phyloP scores from a whole-genome alignment of 179 eudicot genomes.

The Carnegiea gigantea region DNA sequence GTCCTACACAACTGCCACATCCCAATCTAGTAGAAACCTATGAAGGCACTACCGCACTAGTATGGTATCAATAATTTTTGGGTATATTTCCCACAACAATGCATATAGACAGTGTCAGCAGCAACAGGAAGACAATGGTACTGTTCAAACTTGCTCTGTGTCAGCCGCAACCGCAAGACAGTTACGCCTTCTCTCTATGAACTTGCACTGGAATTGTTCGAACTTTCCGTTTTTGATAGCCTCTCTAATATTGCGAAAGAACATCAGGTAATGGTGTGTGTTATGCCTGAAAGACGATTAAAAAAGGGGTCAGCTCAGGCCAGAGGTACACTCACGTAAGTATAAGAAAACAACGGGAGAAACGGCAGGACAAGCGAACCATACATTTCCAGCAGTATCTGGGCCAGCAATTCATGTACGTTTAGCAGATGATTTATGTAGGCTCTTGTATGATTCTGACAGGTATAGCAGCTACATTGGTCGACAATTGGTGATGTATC shows the following conservation, averaged over 20 bases:
- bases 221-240: conserved; percentile 55
- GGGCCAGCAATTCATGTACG: conserved; percentile 79
- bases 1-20: background rate
- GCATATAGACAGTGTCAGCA: no score
- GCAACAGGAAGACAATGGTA: no score
- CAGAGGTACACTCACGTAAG: background rate
- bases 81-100: background rate
- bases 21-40: background rate
- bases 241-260: conserved; percentile 62
- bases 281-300: conserved; percentile 56
- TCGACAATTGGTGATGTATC: conserved; percentile 60
- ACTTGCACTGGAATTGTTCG: conserved; percentile 51
- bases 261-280: conserved; percentile 74
- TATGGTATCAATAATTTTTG: background rate
- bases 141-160: no score
- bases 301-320: background rate
- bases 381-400: conserved; percentile 74
- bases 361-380: background rate
- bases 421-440: conserved; percentile 77
- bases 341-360: background rate
- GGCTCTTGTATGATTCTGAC: conserved; percentile 81
- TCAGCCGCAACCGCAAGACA: conserved; percentile 32
- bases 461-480: conserved; percentile 68
- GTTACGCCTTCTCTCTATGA: conserved; percentile 42
- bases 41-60: background rate